Evolutionary conservation across 176 grass and related monocot species (phyloP), one percentile per base, ranked within the genome.

Genomic region (Rhynchospora tenuis): DNA sequence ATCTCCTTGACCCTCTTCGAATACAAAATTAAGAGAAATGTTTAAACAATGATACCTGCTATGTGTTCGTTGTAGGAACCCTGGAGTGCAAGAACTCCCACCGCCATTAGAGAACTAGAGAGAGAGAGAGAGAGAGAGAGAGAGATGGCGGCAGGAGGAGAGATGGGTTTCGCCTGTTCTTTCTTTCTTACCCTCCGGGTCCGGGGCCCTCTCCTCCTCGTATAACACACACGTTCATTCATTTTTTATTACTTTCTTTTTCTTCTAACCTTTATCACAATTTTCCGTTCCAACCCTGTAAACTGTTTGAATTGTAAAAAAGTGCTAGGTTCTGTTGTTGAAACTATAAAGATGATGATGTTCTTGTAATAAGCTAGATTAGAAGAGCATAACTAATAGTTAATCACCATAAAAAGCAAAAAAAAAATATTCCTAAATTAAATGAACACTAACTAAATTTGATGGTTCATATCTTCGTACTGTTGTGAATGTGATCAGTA

Each of bases 21-120:
- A 14, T 28, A 55, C 19, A 31, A 23, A 28, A 83, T 6, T 63
- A 0, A 54, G 24, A 58, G 22, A 63, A 20, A 65, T 57, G n/a
- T 58, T 69, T 63, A 79, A 48, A 2, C 6, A 22, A 0, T 0
- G 74, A 20, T 85, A 93, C 96, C 93, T 61, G 93, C 87, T 67
- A 99, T 81, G 86, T 99, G 96, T 84, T 99, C 96, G 84, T 99
- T 99, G 85, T 91, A 99, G 17, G 96, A 99, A 62, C 93, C 96
- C 89, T 99, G 96, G 79, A 99, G 96, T 56, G 96, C 96, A 57
- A 99, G 91, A 31, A 99, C 96, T 60, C 96, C 96, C 12, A 99
- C 91, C 79, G 87, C 89, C 89, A 88, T 94, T 84, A 72, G 3
- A 8, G 60, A 20, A 15, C 57, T 9, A 11, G 56, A 26, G 10